phyloP scores from a whole-genome alignment of 140 eudicot species.

The Bidens hawaiensis region DNA sequence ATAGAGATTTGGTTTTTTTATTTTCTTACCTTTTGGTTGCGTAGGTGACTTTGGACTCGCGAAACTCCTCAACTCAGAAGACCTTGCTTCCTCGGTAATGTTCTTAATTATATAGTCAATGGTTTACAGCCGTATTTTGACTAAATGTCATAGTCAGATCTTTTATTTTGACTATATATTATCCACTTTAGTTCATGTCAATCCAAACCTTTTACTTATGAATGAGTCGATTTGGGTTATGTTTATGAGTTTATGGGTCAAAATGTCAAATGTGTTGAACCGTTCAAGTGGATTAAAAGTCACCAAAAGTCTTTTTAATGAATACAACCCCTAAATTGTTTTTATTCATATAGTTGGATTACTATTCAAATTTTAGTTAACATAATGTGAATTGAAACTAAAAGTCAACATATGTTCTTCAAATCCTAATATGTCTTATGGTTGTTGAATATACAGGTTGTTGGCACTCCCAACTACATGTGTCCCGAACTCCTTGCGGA shows the following conservation, averaged over 20 bases:
- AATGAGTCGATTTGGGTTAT: no score
- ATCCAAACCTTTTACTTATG: no score
- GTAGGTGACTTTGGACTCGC: slow-evolving; percentile 97
- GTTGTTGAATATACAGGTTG: slow-evolving; percentile 49
- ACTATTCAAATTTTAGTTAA: no score
- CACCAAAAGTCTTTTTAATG: neutral
- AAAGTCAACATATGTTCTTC: neutral
- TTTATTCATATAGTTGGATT: no score
- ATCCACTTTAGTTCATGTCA: neutral
- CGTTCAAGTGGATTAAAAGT: no score
- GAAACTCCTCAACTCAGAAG: slow-evolving; percentile 74
- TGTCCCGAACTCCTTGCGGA: slow-evolving; percentile 94
- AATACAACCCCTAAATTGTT: no score
- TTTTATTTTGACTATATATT: neutral
- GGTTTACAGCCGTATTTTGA: neutral
- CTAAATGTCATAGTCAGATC: neutral
- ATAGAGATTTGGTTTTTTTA: neutral
- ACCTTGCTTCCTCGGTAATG: slow-evolving; percentile 84
- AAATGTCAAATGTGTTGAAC: no score
- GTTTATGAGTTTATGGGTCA: no score
- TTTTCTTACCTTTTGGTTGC: neutral
- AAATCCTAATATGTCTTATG: neutral
- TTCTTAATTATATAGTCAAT: neutral
- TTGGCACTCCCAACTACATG: slow-evolving; percentile 91
- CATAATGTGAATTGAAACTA: no score